Evolutionary conservation across 2,329 filamentous ascomycete genomes (phyloP), one percentile per base, ranked within the genome.

Genomic region (Neopestalotiopsis rosae): DNA sequence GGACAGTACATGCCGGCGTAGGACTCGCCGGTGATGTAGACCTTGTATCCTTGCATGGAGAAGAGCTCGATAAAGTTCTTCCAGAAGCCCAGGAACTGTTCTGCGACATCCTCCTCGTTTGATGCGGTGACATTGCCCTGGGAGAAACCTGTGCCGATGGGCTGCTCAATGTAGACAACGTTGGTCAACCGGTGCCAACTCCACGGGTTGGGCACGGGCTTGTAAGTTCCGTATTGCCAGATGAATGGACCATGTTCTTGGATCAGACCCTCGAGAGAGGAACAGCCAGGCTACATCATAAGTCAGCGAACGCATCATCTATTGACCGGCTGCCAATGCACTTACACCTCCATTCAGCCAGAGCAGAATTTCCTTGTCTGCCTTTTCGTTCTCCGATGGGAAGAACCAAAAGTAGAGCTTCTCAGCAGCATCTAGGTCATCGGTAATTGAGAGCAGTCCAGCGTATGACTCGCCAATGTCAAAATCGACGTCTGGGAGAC

Each of bases 131-230:
- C 84, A 0, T 81, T 87, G 14, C 92, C 92, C 42, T 88, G 86
- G 0, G 89, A 88, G 77, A 92, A 95, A 14, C 92, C 92, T 0
- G 91, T 92, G 38, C 86, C 85, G 12, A 89, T 81, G 5, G 89
- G 90, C 76, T 93, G 91, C 74, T 93, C 92, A 9, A 92, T 85
- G 88, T 90, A 96, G 61, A 96, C 82, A 74, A 95, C 88, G 78
- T 95, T 94, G 66, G 92, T 92, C 45, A 95, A 80, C 65, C 91
- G 91, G 69, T 88, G 88, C 92, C 92, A 95, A n/a, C 87, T 87
- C 82, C 91, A 94, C 0, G 87, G 85, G 76, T 94, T 94, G 59
- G 83, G 81, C 0, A 89, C 84, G 0, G 92, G 92, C 20, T 85
- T 84, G 67, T 85, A 87, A 0, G 91, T 95, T 42, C 93, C 93